phyloP scores from a whole-genome alignment of 192 early-diverging fungal species.

The Podila epicladia region DNA sequence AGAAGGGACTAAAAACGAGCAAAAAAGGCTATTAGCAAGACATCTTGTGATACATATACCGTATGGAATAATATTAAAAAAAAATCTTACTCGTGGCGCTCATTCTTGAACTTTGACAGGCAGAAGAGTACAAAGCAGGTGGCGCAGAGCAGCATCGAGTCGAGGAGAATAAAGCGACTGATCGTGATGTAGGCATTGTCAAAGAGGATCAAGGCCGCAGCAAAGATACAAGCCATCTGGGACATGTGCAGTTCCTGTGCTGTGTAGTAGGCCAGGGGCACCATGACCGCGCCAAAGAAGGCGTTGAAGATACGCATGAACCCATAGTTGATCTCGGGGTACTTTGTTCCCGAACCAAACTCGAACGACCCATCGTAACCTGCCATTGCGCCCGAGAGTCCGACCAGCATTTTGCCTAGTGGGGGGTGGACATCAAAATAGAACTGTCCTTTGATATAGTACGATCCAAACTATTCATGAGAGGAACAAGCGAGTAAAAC shows the following conservation, averaged over 20 bases:
- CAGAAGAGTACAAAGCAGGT: slow-evolving; percentile 76
- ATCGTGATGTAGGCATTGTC: slow-evolving; percentile 82
- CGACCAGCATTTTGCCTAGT: slow-evolving; percentile 96
- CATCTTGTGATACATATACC: not conserved
- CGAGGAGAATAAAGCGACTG: slow-evolving; percentile 93
- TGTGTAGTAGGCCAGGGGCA: slow-evolving; percentile 92
- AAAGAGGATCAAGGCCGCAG: slow-evolving; percentile 82
- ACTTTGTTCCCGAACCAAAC: slow-evolving; percentile 83
- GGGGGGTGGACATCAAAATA: slow-evolving; percentile 99
- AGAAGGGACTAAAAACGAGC: slow-evolving; percentile 73
- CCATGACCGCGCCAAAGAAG: slow-evolving; percentile 86
- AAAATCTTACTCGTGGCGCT: slow-evolving; percentile 61
- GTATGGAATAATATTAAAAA: not conserved
- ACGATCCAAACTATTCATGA: slow-evolving; percentile 83
- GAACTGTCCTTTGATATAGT: slow-evolving; percentile 93
- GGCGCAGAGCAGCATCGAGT: slow-evolving; percentile 95
- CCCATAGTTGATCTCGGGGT: slow-evolving; percentile 86
- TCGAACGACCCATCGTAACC: slow-evolving; percentile 89
- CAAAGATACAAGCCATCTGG: slow-evolving; percentile 70
- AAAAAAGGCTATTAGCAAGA: not conserved
- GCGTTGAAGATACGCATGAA: slow-evolving; percentile 93
- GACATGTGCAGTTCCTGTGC: slow-evolving; percentile 78
- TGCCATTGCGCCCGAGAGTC: slow-evolving; percentile 81
- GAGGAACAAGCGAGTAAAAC: not conserved
- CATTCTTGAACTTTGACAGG: slow-evolving; percentile 79